A percentile compares a stretch with the other conserved stretches of the same genome.
Conservation (phyloP, 768 basidiomycete species). For the Kwoniella botswanensis region DNA sequence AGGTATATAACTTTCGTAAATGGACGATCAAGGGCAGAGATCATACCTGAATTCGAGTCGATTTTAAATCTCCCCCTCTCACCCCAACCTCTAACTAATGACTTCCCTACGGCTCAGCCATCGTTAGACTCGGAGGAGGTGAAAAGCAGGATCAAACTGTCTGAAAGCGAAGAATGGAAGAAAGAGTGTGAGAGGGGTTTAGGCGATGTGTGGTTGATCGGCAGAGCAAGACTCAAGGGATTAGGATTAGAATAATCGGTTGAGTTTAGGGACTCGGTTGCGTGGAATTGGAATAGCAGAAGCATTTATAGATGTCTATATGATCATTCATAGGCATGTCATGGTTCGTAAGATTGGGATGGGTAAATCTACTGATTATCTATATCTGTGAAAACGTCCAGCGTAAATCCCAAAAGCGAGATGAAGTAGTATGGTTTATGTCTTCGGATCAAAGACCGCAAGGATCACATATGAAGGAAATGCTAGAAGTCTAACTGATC, state of each 20-base stretch:
- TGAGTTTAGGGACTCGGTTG: not conserved
- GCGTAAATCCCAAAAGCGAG: not conserved
- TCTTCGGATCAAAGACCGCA: not conserved
- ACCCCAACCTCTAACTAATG: slow-evolving; percentile 37
- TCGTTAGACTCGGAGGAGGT: slow-evolving; percentile 25
- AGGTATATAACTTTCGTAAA: slow-evolving; percentile 93
- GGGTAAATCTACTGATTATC: not conserved
- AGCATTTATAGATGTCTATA: not conserved
- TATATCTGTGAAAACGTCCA: not conserved
- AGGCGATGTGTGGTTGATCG: slow-evolving; percentile 74
- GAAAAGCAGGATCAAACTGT: slow-evolving; percentile 1
- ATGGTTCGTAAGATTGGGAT: not conserved
- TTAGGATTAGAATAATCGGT: slow-evolving; percentile 22
- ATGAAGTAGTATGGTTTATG: not conserved
- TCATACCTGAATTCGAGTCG: slow-evolving; percentile 80
- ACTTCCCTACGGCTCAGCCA: slow-evolving; percentile 59
- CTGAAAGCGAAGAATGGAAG: slow-evolving; percentile 64
- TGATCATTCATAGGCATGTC: not conserved
- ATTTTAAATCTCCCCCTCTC: slow-evolving; percentile 60
- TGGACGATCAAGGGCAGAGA: slow-evolving; percentile 71
- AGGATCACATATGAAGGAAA: no score
- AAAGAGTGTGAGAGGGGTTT: slow-evolving; percentile 75
- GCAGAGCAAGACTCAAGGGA: slow-evolving; percentile 57
- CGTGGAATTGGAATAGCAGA: not conserved
- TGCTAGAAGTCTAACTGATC: no score